Base-by-base conservation (phyloP, 345 rosid species). In the Syzygium aqueum region DNA sequence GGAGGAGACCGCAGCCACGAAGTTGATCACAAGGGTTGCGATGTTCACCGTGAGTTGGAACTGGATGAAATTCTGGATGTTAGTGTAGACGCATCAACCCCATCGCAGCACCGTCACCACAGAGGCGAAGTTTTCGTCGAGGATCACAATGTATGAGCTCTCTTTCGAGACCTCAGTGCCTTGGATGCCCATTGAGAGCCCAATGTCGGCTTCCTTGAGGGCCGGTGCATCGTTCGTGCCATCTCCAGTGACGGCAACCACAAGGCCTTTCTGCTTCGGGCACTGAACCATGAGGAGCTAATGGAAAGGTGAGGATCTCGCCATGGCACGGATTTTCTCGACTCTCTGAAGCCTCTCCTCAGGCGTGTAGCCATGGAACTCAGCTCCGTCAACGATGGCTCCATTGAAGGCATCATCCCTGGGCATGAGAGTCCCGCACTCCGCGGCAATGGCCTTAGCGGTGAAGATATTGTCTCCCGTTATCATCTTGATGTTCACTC, bases 101-200 rank as follows among this genome's bases (percentile, higher is more conserved):
- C 97, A 94, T 63, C 87, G 92, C 86, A 95, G 84, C 53, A 95
- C 97, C 1, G 93, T 95, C 33, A 91, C 94, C 12, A 93, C 95
- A 0, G 97, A 93, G 15, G 95, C 93, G 8, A 96, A 96, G 61
- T 96, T 95, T 85, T 96, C 96, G 33, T 95, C 96, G 43, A 95
- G 90, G 46, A 96, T 95, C 65, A 95, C 95, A 25, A 95, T 95
- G 91, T 95, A 97, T 0, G 98, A 95, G 90, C 97, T 94, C 88
- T 94, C 95, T 80, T 96, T 96, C 3, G 98, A 96, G 6, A 95
- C 97, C 86, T 96, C 98, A 3, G 96, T 96, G 3, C 97, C 99
- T 84, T 93, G 94, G 82, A 93, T 94, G 53, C 97, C 97, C 97
- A 94, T 96, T 3, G 98, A 95, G 1, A 96, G 92, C 50, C 98